Evolutionary conservation across 352 stramenopile species (phyloP).

Genomic region (Phytophthora meadii): DNA sequence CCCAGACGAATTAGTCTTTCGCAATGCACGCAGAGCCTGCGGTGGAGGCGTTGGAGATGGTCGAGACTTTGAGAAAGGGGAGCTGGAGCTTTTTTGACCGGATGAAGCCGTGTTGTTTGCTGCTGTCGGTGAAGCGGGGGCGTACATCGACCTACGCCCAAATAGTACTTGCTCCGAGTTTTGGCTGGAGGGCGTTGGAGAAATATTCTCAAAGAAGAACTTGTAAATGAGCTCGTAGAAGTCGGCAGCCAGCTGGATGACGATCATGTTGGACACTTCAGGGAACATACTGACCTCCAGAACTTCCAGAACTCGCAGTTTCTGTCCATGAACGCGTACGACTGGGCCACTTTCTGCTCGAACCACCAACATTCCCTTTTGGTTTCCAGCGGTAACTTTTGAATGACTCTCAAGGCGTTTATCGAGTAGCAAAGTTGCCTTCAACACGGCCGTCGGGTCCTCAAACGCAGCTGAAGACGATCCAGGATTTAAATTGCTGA

Average conservation of each 20-base stretch:
- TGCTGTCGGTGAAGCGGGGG: conserved; percentile 15
- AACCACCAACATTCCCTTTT: conserved; percentile 80
- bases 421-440: conserved; percentile 70
- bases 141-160: conserved; percentile 47
- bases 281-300: conserved; percentile 87
- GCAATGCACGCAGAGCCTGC: conserved; percentile 15
- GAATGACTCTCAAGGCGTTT: conserved; percentile 55
- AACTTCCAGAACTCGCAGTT: conserved; percentile 75
- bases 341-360: conserved; percentile 78
- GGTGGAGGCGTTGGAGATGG: conserved; percentile 7
- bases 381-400: conserved; percentile 37
- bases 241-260: conserved; percentile 81
- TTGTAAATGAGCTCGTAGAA: conserved; percentile 89
- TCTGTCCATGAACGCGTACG: conserved; percentile 69
- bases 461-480: conserved; percentile 79
- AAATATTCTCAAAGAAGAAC: conserved; percentile 81
- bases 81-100: conserved; percentile 23
- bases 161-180: conserved; percentile 70
- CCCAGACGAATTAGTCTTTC: conserved; percentile 27
- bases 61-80: conserved; percentile 29
- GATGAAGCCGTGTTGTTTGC: conserved; percentile 9
- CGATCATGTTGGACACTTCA: conserved; percentile 83
- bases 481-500: conserved; percentile 81
- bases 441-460: conserved; percentile 75
- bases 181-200: conserved; percentile 23